A percentile compares a stretch with the other conserved stretches of the same genome.
phyloP scores from a whole-genome alignment of 2,329 filamentous ascomycete genomes.

The Allantophomopsis cytisporea region DNA sequence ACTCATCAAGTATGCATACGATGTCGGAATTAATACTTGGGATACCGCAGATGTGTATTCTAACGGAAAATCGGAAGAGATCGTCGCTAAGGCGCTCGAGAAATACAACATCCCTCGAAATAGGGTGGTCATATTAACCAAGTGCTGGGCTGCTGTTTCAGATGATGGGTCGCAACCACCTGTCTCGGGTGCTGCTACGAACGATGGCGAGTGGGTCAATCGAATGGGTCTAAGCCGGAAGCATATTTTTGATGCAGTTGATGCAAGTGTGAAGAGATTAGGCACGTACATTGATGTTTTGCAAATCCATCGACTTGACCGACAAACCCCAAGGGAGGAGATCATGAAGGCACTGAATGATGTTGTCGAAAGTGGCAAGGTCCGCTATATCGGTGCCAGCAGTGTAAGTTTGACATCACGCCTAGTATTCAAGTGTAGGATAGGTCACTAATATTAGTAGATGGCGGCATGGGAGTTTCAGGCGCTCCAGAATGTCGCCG shows the following conservation, averaged over 20 bases:
- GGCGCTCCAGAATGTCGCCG: conserved; percentile 37
- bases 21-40: conserved; percentile 38
- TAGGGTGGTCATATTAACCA: conserved; percentile 52
- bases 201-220: conserved; percentile 27
- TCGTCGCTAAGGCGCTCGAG: conserved; percentile 53
- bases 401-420: conserved; percentile 20
- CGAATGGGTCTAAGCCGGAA: conserved; percentile 40
- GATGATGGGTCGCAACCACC: conserved; percentile 19
- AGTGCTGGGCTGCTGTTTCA: too few species aligned
- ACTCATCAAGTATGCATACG: conserved; percentile 37
- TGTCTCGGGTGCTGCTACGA: conserved; percentile 17
- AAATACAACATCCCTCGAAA: conserved; percentile 51
- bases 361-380: conserved; percentile 28
- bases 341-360: conserved; percentile 36
- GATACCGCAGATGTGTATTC: conserved; percentile 44
- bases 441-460: too few species aligned
- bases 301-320: conserved; percentile 48
- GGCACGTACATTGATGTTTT: conserved; percentile 37
- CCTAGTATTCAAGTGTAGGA: background rate
- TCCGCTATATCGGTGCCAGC: conserved; percentile 4
- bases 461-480: conserved; percentile 37
- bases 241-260: conserved; percentile 49
- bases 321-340: conserved; percentile 28
- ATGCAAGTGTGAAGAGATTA: conserved; percentile 37
- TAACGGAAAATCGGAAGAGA: conserved; percentile 47